Base-by-base conservation (phyloP, 2,329 filamentous ascomycete species). In the Clonostachys chloroleuca region DNA sequence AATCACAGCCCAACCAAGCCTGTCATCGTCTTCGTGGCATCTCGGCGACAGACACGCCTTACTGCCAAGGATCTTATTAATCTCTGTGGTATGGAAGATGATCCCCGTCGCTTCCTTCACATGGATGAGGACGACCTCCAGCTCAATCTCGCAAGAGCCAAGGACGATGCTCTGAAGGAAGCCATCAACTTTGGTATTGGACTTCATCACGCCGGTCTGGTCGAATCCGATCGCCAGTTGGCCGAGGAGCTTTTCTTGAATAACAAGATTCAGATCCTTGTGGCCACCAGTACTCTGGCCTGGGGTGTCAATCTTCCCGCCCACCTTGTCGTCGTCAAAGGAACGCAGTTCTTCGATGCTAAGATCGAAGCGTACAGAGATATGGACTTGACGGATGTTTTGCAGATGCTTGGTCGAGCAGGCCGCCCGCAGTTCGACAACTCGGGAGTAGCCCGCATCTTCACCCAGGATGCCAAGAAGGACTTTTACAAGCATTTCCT, bases 401-500 rank as follows among this genome's bases (percentile, higher is more conserved):
- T 99, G 51, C 94, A 99, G 68, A 99, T 99, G 94, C 76, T 99
- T 30, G 94, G 94, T 56, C 86, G 94, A 68, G 94, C 94, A 12
- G 94, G 94, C 14, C 87, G 94, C 52, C 94, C 94, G 5, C 94
- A 99, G 62, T 99, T 99, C 63, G 94, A 99, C 66, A 88, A 86
- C 46, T 95, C 92, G 0, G 94, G 95, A 54, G 95, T 99, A 48
- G 95, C 94, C 10, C 86, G 92, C 33, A 99, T 99, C 61, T 96
- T 99, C 62, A 99, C 94, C 0, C 92, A 99, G 59, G 92, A 97
- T 59, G 76, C 92, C 3, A 99, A 97, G 75, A 99, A 99, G 69
- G 90, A 95, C 50, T 99, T 99, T 67, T 99, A 99, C 72, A 99
- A 99, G 73, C 94, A 99, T 69, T 99, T 99, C 71, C 70, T 99